Base-by-base conservation (phyloP, 2,329 filamentous ascomycete species). In the Diaporthe aspalathi region DNA sequence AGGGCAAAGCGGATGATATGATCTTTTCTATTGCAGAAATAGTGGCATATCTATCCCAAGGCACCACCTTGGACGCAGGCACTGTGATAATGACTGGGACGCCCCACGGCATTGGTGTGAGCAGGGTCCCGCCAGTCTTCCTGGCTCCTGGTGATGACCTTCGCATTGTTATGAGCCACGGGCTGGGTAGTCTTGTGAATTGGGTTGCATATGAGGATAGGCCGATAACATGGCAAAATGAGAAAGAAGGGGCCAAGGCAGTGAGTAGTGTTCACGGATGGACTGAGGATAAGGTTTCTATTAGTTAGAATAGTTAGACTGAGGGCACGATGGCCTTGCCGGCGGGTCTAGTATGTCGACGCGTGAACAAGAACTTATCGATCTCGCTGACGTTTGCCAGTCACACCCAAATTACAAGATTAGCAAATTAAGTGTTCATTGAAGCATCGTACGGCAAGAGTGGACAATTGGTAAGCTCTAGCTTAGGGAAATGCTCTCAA, bases 11-110 rank as follows among this genome's bases (percentile, higher is more conserved):
- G 27, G 29, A 24, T 52, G 81, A 84, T 47, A 77, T 82, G 78
- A 82, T 83, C 43, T 83, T 83, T 71, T 73, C 75, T n/a, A 77
- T 84, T 40, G 72, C 78, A 12, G 76, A 81, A 47, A 79, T 78
- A 8, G 79, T 83, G 49, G 74, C 80, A 14, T 82, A 79, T 40
- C 60, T 83, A 5, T 81, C 79, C 2, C 79, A 81, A 57, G 80
- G 81, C 16, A 83, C 79, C 4, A 83, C 81, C 2, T 74, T 84
- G 11, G 77, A 77, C 54, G 74, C 77, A n/a, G 81, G 81, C 6
- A 83, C 80, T 2, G 66, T 82, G 24, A 81, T 84, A 56, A 80
- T 83, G 77, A 83, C 81, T 1, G 82, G 83, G 5, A 84, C 84
- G 1, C 80, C 80, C 12, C 56, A 45, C n/a, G 56, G 56, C 0